These are phyloP conservation scores for Phytophthora palmivora DNA, from an alignment of 352 stramenopile species.

Conservation along the genomic window DNA sequence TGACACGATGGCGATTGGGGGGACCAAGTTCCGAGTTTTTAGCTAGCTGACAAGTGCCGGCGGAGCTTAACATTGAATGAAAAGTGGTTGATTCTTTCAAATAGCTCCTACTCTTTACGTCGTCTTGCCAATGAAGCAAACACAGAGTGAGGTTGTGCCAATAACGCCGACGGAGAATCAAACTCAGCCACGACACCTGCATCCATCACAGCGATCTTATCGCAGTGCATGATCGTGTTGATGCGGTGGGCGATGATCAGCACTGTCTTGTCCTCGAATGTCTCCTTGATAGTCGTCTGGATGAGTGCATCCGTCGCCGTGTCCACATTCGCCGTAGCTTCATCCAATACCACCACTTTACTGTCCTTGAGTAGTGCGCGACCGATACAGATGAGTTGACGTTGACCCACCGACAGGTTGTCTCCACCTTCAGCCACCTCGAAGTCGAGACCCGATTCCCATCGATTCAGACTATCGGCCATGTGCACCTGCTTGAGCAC, in stretches of 20 bases:
- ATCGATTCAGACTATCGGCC: constrained; percentile 53
- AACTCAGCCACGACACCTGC: constrained; percentile 91
- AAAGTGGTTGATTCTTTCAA: background rate
- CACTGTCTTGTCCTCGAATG: constrained; percentile 91
- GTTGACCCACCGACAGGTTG: too few relatives aligned
- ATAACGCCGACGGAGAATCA: constrained; percentile 79
- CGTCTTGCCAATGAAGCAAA: constrained; percentile 64
- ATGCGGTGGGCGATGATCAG: constrained; percentile 80
- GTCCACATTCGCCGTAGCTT: too few relatives aligned
- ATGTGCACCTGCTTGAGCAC: constrained; percentile 84
- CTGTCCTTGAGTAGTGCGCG: too few relatives aligned
- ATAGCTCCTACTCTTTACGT: background rate
- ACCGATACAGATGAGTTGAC: too few relatives aligned
- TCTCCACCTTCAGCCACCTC: constrained; percentile 92
- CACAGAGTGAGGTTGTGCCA: constrained; percentile 73
- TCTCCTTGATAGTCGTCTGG: constrained; percentile 81
- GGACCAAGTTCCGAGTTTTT: constrained; percentile 12
- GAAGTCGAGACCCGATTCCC: constrained; percentile 78
- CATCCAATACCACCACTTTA: too few relatives aligned
- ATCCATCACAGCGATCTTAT: constrained; percentile 91
- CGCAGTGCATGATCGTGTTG: constrained; percentile 91
- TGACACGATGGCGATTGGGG: constrained; percentile 24
- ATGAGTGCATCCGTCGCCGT: too few relatives aligned
- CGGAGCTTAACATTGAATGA: background rate
- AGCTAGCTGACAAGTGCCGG: background rate